phyloP scores from a whole-genome alignment of 805 yeast genomes.

The Maudiozyma pseudohumilis region DNA sequence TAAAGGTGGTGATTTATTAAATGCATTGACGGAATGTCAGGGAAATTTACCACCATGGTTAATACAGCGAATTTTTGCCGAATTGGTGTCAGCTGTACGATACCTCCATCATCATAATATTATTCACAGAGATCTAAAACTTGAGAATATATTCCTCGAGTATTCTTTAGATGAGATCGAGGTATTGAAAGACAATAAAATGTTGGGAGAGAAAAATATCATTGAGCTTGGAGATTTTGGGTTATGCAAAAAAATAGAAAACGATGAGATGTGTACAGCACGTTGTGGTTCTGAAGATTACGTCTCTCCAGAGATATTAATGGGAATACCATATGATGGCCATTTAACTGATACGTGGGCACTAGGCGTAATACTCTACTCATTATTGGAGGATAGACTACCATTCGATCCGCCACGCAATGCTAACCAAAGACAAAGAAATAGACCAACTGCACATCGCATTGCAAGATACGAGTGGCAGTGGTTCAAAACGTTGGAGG shows the following conservation, averaged over 20 bases:
- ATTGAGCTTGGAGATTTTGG: conserved; percentile 83
- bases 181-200: conserved; percentile 8
- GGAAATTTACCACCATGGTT: conserved; percentile 38
- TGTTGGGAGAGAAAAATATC: conserved; percentile 19
- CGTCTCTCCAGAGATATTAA: conserved; percentile 84
- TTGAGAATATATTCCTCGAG: conserved; percentile 67
- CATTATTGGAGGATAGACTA: conserved; percentile 71
- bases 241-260: conserved; percentile 58
- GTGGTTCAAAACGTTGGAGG: conserved; percentile 50
- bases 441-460: conserved; percentile 58
- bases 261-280: conserved; percentile 59
- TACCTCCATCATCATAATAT: conserved; percentile 60
- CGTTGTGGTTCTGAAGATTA: conserved; percentile 96
- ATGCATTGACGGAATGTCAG: conserved; percentile 39
- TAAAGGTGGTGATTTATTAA: conserved; percentile 77
- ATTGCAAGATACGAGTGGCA: conserved; percentile 91
- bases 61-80: conserved; percentile 56
- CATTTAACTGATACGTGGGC: conserved; percentile 91
- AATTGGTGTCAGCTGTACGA: conserved; percentile 56
- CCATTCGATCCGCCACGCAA: conserved; percentile 86
- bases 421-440: conserved; percentile 28
- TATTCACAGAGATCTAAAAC: conserved; percentile 85
- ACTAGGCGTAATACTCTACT: conserved; percentile 80
- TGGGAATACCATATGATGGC: conserved; percentile 91
- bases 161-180: conserved; percentile 28